Base-by-base conservation (phyloP, 495 filamentous ascomycete genomes). In the Wilcoxina mikolae region DNA sequence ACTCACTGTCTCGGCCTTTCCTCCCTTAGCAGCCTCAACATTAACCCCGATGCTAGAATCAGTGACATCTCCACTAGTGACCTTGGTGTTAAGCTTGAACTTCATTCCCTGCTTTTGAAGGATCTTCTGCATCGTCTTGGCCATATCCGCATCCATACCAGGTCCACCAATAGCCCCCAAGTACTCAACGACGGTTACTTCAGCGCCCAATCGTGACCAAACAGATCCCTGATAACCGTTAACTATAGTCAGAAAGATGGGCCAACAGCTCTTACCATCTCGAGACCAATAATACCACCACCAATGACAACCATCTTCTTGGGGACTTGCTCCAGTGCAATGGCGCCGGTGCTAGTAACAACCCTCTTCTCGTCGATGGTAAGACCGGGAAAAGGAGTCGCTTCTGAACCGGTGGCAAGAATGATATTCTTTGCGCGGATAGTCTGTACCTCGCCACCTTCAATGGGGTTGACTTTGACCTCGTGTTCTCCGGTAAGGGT, bases 231-330 rank as follows among this genome's bases (percentile, higher is more conserved):
- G 62, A 57, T 29, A 23, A 43, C 35, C 25, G 41, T 67, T 54
- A 71, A 66, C 51, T 55, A 24, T 47, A 50, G 28, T 24, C 42
- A 35, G 25, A 15, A 23, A 26, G 25, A 9, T 26, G 11, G 18
- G 11, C 26, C 38, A 25, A 56, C 44, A 22, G 31, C 45, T 51
- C 74, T 49, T 69, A 83, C 82, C 91, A 98, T 96, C 74, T 98
- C 91, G 33, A 98, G 79, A 68, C 91, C 91, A 66, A 98, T 98
- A 69, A 98, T 98, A 69, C 91, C 91, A 68, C 91, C 91, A 60
- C 91, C 91, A 63, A 98, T 96, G 58, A 98, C 91, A 57, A 90
- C 73, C 87, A 98, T 84, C 77, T 88, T 93, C 79, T 95, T 87
- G 42, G 91, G 91, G 27, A 96, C 85, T 75, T 93, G 76, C 59